A percentile compares a stretch with the other conserved stretches of the same genome.
Evolutionary conservation across 768 basidiomycete species (phyloP).

Genomic region (Mycena vulgaris): DNA sequence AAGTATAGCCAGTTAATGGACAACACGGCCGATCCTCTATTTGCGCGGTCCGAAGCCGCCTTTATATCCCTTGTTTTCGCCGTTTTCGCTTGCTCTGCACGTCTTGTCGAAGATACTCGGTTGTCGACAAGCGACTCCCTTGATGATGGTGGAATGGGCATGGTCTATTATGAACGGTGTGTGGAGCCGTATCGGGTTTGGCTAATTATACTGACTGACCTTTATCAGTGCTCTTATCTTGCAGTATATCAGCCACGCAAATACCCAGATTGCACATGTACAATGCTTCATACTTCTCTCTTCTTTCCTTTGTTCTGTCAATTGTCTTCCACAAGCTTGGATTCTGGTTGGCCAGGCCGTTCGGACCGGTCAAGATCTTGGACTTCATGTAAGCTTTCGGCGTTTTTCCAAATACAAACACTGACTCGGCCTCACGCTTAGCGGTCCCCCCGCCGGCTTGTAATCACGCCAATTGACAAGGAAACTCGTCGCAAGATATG

Average conservation of each 20-base stretch:
- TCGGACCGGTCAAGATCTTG: conserved; percentile 91
- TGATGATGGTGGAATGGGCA: conserved; percentile 90
- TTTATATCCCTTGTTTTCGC: conserved; percentile 89
- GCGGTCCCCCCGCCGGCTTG: conserved; percentile 87
- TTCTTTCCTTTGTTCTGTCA: conserved; percentile 92
- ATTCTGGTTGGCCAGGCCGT: conserved; percentile 92
- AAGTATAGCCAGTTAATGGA: conserved; percentile 85
- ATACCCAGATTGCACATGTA: conserved; percentile 88
- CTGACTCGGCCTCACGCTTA: conserved; percentile 48
- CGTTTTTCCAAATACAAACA: conserved; percentile 16
- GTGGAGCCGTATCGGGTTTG: conserved; percentile 41
- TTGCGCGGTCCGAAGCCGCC: conserved; percentile 75
- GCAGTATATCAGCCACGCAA: conserved; percentile 93
- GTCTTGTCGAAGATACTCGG: conserved; percentile 82
- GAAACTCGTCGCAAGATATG: conserved; percentile 93
- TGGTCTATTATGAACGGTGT: conserved; percentile 92
- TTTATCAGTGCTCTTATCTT: conserved; percentile 79
- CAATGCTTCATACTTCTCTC: conserved; percentile 93
- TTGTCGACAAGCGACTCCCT: conserved; percentile 67
- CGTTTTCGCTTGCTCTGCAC: conserved; percentile 91
- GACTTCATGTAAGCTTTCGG: conserved; percentile 83
- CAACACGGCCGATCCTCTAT: conserved; percentile 65
- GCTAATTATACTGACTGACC: conserved; percentile 33
- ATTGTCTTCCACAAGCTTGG: conserved; percentile 96
- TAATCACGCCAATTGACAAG: conserved; percentile 83